Evolutionary conservation across 331 rosid species (phyloP), one percentile per base, ranked within the genome.

Genomic region (Acacia concinna): DNA sequence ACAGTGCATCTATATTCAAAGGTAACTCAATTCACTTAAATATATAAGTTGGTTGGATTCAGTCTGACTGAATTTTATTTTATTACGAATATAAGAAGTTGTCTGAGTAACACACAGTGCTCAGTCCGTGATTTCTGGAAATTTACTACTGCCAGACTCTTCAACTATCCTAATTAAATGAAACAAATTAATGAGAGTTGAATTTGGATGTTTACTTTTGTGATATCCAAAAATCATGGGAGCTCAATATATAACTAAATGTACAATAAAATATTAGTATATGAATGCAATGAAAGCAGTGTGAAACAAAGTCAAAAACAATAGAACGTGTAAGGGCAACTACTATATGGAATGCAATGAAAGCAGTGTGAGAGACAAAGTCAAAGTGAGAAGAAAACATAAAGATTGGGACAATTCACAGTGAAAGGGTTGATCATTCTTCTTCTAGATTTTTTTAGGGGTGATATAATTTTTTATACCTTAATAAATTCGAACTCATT

Each of bases 121-220:
- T 1, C 40, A 4, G 59, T 63, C 60, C 82, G 44, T 67, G 68
- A 68, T 41, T 68, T 54, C 40, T 68, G 73, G 73, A 23, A 41
- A 41, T 6, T 56, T 25, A 41, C 4, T 41, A 41, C 28, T 20
- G 8, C 21, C 44, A 34, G 20, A 34, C 27, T 34, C 44, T 18
- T 35, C 18, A 17, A 63, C 69, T 6, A 31, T 0, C 46, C 15
- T 8, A 54, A 10, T 47, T 23, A 20, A 6, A n/a, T 51, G 21
- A 51, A 51, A n/a, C 59, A 51, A 51, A 51, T 20, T 10, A 54
- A 54, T 10, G 30, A 17, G 0, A 56, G 17, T 1, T 23, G 31
- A 56, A 56, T 8, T n/a, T 23, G 63, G 63, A 23, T 56, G 63
- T 25, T 56, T 10, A 23, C 31, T 23, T 56, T 23, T 8, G 60